These are phyloP conservation scores for Speleostelium caveatum DNA, from an alignment of 78 protist species.

Conservation along the genomic window DNA sequence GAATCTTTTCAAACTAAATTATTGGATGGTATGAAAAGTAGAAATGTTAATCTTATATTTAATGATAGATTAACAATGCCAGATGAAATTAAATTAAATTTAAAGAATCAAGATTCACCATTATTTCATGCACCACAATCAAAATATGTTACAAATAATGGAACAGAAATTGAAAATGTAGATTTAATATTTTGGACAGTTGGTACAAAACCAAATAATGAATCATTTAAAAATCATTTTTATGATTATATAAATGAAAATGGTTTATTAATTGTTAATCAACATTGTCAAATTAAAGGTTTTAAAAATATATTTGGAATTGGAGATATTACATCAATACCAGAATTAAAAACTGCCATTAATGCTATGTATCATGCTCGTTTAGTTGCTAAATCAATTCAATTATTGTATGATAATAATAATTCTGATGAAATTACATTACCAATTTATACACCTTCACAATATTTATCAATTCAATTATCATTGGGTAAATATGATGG, in stretches of 20 bases:
- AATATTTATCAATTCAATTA: background rate
- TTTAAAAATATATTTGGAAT: constrained; percentile 46
- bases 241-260: background rate
- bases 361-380: background rate
- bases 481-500: background rate
- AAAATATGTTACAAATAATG: background rate
- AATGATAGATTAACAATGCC: constrained; percentile 26
- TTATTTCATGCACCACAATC: background rate
- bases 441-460: background rate
- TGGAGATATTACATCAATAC: constrained; percentile 44
- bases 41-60: constrained; percentile 7
- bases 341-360: constrained; percentile 5
- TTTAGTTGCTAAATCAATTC: constrained; percentile 11
- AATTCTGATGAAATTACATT: background rate
- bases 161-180: background rate
- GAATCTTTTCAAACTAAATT: background rate
- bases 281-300: constrained; percentile 1
- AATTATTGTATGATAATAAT: background rate
- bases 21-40: background rate
- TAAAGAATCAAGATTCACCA: background rate
- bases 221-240: constrained; percentile 9
- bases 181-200: constrained; percentile 15
- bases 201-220: constrained; percentile 28
- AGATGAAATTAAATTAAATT: background rate
- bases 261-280: constrained; percentile 33